Percentiles rank a stretch among this genome's conserved stretches.
phyloP scores from a whole-genome alignment of 371 early-diverging fungal genomes.

The Mucor lusitanicus region DNA sequence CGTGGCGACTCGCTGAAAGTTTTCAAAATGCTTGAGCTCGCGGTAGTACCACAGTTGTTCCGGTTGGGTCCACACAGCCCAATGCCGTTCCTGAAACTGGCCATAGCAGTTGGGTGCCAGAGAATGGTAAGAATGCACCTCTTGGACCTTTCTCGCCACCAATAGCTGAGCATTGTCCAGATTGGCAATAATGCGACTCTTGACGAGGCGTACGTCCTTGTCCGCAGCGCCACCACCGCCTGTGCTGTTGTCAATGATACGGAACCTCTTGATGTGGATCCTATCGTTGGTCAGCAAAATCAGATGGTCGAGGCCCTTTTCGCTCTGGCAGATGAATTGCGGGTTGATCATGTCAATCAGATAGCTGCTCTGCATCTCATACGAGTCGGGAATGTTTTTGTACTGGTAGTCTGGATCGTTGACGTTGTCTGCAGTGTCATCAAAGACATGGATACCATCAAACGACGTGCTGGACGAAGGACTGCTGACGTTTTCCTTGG shows the following conservation, averaged over 20 bases:
- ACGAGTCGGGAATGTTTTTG: slow-evolving; percentile 42
- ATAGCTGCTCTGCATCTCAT: slow-evolving; percentile 50
- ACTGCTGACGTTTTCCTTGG: too few relatives aligned
- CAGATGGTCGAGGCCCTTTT: slow-evolving; percentile 17
- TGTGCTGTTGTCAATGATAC: slow-evolving; percentile 45
- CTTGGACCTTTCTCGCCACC: slow-evolving; percentile 44
- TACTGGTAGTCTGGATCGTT: slow-evolving; percentile 36
- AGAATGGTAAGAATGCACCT: slow-evolving; percentile 17
- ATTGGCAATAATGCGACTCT: slow-evolving; percentile 60
- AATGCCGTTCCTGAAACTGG: slow-evolving; percentile 48
- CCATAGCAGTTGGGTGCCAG: slow-evolving; percentile 50
- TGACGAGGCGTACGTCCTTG: slow-evolving; percentile 56
- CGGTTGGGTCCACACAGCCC: slow-evolving; percentile 86
- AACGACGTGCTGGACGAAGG: not conserved
- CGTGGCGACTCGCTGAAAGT: slow-evolving; percentile 67
- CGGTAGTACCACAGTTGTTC: slow-evolving; percentile 64
- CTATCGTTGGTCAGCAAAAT: slow-evolving; percentile 60
- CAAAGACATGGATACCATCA: slow-evolving; percentile 2
- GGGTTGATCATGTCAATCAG: slow-evolving; percentile 63
- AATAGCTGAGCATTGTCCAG: slow-evolving; percentile 76
- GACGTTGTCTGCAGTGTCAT: slow-evolving; percentile 6
- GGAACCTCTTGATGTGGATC: slow-evolving; percentile 53
- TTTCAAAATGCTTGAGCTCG: slow-evolving; percentile 33
- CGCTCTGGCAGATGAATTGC: slow-evolving; percentile 60
- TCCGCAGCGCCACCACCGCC: slow-evolving; percentile 7